Evolutionary conservation across 257 asterid genomes (phyloP).

Genomic region (Salvia splendens): DNA sequence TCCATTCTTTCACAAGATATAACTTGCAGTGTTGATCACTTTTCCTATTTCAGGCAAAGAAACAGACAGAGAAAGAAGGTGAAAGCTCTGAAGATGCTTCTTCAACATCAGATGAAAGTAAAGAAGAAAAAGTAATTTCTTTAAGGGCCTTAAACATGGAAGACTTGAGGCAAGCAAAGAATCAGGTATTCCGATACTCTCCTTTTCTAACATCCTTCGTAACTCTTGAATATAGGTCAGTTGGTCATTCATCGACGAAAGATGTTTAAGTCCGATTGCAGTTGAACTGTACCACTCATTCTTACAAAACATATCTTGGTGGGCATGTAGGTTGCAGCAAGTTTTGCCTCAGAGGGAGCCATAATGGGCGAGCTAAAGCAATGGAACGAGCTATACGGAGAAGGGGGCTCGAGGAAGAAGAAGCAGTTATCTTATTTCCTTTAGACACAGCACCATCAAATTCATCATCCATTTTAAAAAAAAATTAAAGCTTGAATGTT

Average conservation of each 20-base stretch:
- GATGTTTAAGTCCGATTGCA: neutral
- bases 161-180: constrained; percentile 89
- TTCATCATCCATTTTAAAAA: constrained; percentile 18
- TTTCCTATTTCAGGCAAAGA: constrained; percentile 51
- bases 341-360: constrained; percentile 92
- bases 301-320: neutral
- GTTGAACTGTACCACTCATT: neutral
- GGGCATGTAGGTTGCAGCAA: constrained; percentile 77
- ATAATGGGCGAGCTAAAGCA: constrained; percentile 87
- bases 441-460: constrained; percentile 31
- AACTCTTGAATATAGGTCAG: too few species aligned
- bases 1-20: neutral
- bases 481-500: constrained; percentile 28
- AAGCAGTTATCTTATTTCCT: constrained; percentile 86
- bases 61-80: constrained; percentile 43
- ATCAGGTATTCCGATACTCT: constrained; percentile 89
- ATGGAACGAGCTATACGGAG: constrained; percentile 94
- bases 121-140: constrained; percentile 59
- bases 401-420: constrained; percentile 93
- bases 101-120: constrained; percentile 43
- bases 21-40: constrained; percentile 7
- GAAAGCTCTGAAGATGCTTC: constrained; percentile 52
- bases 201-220: neutral
- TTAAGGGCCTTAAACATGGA: constrained; percentile 86
- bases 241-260: too few species aligned